Percentiles rank a stretch among this genome's conserved stretches.
Evolutionary conservation across 768 basidiomycete genomes (phyloP).

Genomic region (Trametes gibbosa): DNA sequence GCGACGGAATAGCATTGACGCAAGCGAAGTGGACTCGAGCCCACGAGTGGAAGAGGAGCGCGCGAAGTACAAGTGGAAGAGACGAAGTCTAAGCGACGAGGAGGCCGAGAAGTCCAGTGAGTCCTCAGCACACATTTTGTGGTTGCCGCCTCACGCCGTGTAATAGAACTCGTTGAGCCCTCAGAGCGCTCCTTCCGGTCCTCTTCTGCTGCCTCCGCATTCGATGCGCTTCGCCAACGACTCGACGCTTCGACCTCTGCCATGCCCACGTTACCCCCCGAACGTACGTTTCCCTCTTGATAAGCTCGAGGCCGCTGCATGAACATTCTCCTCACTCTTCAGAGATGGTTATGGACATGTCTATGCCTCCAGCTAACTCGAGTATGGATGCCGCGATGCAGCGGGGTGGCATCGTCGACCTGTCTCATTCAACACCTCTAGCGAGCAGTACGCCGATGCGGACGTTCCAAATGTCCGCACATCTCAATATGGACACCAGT

Average conservation of each 20-base stretch:
- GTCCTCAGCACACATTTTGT: constrained; percentile 20
- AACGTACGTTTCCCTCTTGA: constrained; percentile 16
- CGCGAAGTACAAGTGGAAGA: constrained; percentile 46
- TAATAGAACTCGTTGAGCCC: constrained; percentile 9
- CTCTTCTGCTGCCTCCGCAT: constrained; percentile 18
- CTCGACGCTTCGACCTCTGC: constrained; percentile 17
- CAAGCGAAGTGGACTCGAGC: constrained; percentile 57
- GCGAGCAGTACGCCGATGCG: constrained; percentile 55
- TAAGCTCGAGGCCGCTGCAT: neutral
- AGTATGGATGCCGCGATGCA: constrained; percentile 41
- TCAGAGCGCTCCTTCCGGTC: constrained; percentile 18
- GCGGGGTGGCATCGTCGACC: constrained; percentile 32
- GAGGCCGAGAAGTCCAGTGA: constrained; percentile 58
- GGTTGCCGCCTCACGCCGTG: neutral
- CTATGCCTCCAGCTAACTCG: constrained; percentile 23
- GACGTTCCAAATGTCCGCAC: constrained; percentile 53
- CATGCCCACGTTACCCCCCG: constrained; percentile 17
- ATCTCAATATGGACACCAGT: constrained; percentile 55
- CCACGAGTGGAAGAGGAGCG: constrained; percentile 44
- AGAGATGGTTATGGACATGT: constrained; percentile 22
- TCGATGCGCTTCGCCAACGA: constrained; percentile 23
- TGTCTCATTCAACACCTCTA: constrained; percentile 42
- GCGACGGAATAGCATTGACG: constrained; percentile 59
- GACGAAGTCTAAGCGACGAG: constrained; percentile 66
- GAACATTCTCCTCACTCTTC: neutral